Conservation (phyloP, 2,329 filamentous ascomycete genomes). For the Elsinoe australis region DNA sequence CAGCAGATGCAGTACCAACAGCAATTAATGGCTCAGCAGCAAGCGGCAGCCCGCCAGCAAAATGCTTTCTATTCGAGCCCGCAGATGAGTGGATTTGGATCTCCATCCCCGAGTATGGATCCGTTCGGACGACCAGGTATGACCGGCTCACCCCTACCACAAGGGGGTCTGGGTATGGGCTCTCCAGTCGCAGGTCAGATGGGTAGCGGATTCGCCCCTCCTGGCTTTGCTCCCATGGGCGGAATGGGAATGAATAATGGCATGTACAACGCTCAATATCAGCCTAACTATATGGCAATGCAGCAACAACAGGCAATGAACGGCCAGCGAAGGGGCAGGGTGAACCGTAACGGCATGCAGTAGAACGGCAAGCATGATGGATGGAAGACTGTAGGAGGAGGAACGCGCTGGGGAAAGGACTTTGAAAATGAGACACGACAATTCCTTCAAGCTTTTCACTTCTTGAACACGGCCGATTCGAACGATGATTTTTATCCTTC, state of each 20-base stretch:
- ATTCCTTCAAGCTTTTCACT: not conserved
- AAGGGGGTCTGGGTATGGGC: conserved; percentile 34
- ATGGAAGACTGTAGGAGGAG: not conserved
- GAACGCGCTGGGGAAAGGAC: not conserved
- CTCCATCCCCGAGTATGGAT: conserved; percentile 32
- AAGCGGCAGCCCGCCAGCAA: conserved; percentile 27
- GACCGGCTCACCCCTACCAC: conserved; percentile 34
- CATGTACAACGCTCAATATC: conserved; percentile 43
- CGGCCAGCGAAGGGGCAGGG: conserved; percentile 47
- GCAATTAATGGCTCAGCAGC: conserved; percentile 40
- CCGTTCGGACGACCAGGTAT: conserved; percentile 34
- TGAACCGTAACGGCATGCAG: conserved; percentile 31
- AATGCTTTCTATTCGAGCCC: conserved; percentile 28
- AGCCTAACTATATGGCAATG: conserved; percentile 37
- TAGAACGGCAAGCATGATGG: not conserved
- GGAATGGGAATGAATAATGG: conserved; percentile 33
- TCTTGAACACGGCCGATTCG: too few species aligned
- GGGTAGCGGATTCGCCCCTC: conserved; percentile 38
- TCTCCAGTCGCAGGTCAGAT: conserved; percentile 33
- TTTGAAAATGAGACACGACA: conserved; percentile 5
- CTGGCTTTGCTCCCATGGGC: conserved; percentile 38
- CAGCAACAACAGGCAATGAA: conserved; percentile 41
- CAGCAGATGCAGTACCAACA: conserved; percentile 54
- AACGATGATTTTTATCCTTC: not conserved
- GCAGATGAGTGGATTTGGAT: conserved; percentile 26